These are phyloP conservation scores for Parafenestella ontariensis DNA, from an alignment of 2,329 filamentous ascomycete genomes.

Conservation along the genomic window DNA sequence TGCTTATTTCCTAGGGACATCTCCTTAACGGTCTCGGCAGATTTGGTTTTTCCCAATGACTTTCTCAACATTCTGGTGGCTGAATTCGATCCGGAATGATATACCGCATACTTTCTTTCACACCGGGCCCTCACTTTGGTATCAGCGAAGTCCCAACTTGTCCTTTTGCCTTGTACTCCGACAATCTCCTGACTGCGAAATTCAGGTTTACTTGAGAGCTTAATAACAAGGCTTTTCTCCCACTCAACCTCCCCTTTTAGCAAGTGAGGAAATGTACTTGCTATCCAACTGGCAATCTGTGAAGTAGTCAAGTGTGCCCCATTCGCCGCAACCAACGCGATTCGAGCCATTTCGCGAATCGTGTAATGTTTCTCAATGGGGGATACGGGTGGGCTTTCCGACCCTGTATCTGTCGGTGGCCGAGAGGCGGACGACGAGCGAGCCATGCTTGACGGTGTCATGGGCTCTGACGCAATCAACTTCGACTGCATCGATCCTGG, in stretches of 20 bases:
- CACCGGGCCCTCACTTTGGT: neutral
- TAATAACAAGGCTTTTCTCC: slow-evolving; percentile 17
- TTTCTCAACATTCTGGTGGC: neutral
- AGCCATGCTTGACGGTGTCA: neutral
- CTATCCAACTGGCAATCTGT: slow-evolving; percentile 18
- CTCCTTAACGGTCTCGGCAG: neutral
- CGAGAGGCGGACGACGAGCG: too few relatives aligned
- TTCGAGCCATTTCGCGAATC: slow-evolving; percentile 14
- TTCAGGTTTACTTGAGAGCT: slow-evolving; percentile 16
- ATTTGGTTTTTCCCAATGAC: neutral
- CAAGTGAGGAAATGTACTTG: slow-evolving; percentile 16
- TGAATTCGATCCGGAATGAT: neutral
- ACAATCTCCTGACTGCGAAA: slow-evolving; percentile 11
- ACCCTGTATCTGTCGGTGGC: neutral
- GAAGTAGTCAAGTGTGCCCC: slow-evolving; percentile 12
- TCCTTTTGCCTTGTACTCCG: neutral
- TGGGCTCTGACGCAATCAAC: neutral
- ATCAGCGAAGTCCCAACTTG: neutral
- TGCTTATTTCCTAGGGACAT: neutral
- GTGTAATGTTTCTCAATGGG: neutral
- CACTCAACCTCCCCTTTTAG: slow-evolving; percentile 12
- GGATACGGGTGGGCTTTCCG: neutral
- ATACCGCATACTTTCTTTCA: slow-evolving; percentile 6
- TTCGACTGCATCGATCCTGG: neutral
- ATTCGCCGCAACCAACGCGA: slow-evolving; percentile 20